A percentile compares a stretch with the other conserved stretches of the same genome.
Conservation (phyloP, 805 yeast species). For the Pichia membranifaciens region DNA sequence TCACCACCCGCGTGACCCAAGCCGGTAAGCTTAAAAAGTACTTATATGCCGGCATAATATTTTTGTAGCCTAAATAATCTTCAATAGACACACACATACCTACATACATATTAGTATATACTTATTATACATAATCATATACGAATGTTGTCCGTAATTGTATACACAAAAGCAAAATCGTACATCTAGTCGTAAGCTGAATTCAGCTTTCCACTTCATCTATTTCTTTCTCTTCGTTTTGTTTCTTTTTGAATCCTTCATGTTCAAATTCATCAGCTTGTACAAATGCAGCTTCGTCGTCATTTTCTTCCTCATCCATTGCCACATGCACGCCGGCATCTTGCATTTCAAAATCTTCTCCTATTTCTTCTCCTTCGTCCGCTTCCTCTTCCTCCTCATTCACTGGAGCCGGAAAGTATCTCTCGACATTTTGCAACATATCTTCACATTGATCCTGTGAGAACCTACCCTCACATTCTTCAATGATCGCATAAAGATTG, state of each 20-base stretch:
- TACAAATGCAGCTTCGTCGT: constrained; percentile 18
- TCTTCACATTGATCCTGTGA: constrained; percentile 57
- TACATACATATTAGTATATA: too few species aligned
- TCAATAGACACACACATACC: not conserved
- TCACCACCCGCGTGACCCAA: not conserved
- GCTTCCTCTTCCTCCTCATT: constrained; percentile 25
- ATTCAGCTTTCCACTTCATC: constrained; percentile 19
- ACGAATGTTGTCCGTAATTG: too few species aligned
- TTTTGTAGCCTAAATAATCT: not conserved
- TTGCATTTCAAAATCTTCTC: constrained; percentile 12
- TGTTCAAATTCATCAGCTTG: constrained; percentile 25
- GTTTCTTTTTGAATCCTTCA: constrained; percentile 19
- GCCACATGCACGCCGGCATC: constrained; percentile 17
- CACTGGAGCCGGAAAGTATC: constrained; percentile 43
- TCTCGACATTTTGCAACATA: constrained; percentile 51
- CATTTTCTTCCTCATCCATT: constrained; percentile 24
- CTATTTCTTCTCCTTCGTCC: constrained; percentile 17
- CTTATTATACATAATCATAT: too few species aligned
- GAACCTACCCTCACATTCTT: constrained; percentile 88
- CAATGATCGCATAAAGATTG: constrained; percentile 70
- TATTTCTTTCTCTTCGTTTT: constrained; percentile 21
- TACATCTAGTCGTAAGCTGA: too few species aligned
- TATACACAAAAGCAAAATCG: too few species aligned
- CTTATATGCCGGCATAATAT: too few species aligned
- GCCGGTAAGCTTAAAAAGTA: too few species aligned